These are phyloP conservation scores for Phlegmacium glaucopus DNA, from an alignment of 768 basidiomycete species.

Conservation along the genomic window DNA sequence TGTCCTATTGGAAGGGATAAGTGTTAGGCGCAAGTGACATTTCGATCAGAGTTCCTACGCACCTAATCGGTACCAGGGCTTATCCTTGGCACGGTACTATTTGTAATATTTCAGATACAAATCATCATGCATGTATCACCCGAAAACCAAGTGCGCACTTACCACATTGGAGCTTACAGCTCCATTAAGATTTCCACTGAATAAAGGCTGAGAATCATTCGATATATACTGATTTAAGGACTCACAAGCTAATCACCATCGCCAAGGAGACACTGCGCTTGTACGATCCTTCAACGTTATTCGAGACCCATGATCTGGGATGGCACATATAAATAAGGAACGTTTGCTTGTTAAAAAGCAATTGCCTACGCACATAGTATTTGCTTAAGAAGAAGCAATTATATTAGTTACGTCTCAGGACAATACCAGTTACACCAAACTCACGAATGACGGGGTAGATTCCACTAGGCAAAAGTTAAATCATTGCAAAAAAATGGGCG, in stretches of 20 bases:
- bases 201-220: not conserved
- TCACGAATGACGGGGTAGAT: slow-evolving; percentile 63
- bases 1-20: not conserved
- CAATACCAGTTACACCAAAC: not conserved
- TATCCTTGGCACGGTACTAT: slow-evolving; percentile 63
- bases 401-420: no score
- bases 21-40: not conserved
- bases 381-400: slow-evolving; percentile 37
- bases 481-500: not conserved
- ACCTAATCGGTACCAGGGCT: slow-evolving; percentile 60
- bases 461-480: slow-evolving; percentile 38
- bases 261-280: slow-evolving; percentile 71
- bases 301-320: slow-evolving; percentile 52
- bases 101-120: no score
- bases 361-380: no score
- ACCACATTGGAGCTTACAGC: slow-evolving; percentile 77
- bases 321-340: not conserved
- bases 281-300: slow-evolving; percentile 74
- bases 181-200: slow-evolving; percentile 69
- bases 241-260: slow-evolving; percentile 65
- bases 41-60: not conserved
- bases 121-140: no score
- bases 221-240: not conserved
- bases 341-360: no score
- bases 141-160: slow-evolving; percentile 25